Conservation (phyloP, 2,329 filamentous ascomycete genomes). For the Elsinoe batatas region DNA sequence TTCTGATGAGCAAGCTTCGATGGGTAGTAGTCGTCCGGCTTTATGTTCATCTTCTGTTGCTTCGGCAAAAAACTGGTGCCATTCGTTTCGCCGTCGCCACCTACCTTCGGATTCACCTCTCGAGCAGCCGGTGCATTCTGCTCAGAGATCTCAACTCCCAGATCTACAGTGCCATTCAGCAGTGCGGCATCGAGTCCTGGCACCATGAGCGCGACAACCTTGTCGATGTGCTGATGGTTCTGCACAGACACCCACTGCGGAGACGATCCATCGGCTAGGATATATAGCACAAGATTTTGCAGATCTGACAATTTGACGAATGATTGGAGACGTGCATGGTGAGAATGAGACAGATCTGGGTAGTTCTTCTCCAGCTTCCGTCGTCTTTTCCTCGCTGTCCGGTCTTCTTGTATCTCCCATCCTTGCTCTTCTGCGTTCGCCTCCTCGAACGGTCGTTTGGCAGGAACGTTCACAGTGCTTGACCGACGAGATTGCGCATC, state of each 20-base stretch:
- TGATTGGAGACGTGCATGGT: slow-evolving; percentile 44
- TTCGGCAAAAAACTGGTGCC: neutral
- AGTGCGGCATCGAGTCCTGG: slow-evolving; percentile 84
- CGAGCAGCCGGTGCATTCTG: neutral
- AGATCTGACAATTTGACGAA: slow-evolving; percentile 50
- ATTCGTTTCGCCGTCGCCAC: slow-evolving; percentile 1
- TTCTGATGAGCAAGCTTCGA: slow-evolving; percentile 31
- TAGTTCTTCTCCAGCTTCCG: slow-evolving; percentile 38
- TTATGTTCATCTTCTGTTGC: slow-evolving; percentile 24
- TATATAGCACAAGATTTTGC: slow-evolving; percentile 49
- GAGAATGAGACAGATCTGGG: slow-evolving; percentile 43
- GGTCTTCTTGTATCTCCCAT: slow-evolving; percentile 22
- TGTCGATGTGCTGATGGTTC: slow-evolving; percentile 48
- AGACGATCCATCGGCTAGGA: slow-evolving; percentile 50
- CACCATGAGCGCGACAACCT: slow-evolving; percentile 83
- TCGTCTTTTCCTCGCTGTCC: slow-evolving; percentile 22
- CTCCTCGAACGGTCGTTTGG: neutral
- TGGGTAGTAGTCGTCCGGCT: slow-evolving; percentile 43
- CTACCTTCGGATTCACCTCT: neutral
- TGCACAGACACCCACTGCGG: slow-evolving; percentile 55
- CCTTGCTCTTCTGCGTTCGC: slow-evolving; percentile 16
- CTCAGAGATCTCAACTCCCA: slow-evolving; percentile 13
- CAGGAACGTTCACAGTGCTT: neutral
- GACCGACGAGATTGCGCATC: neutral
- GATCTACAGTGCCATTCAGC: slow-evolving; percentile 55